Conservation (phyloP, 768 basidiomycete genomes). For the Russula foetens region DNA sequence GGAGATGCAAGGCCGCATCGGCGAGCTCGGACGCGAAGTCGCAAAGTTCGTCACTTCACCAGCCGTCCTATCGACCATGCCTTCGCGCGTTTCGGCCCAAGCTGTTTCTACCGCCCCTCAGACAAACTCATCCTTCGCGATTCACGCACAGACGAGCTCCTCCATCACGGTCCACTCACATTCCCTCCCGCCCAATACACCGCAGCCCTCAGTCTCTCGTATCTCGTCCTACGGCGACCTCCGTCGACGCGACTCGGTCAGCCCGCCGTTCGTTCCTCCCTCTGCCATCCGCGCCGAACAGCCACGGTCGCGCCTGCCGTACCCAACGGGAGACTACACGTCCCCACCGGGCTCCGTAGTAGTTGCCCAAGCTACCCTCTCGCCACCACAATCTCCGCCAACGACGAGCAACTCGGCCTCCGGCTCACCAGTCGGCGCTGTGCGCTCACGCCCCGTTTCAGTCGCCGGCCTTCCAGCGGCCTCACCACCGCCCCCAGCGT, state of each 20-base stretch:
- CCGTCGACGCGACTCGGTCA: slow-evolving; percentile 47
- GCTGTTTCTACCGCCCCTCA: slow-evolving; percentile 39
- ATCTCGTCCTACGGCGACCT: slow-evolving; percentile 11
- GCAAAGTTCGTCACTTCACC: slow-evolving; percentile 58
- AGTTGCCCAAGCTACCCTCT: slow-evolving; percentile 34
- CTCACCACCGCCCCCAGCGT: slow-evolving; percentile 15
- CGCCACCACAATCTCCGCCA: slow-evolving; percentile 47
- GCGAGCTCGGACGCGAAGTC: slow-evolving; percentile 72
- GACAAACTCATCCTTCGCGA: slow-evolving; percentile 40
- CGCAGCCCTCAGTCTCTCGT: slow-evolving; percentile 25
- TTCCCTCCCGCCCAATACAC: slow-evolving; percentile 26
- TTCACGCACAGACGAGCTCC: slow-evolving; percentile 26
- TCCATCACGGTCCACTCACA: slow-evolving; percentile 25
- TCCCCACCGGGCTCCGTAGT: slow-evolving; percentile 44
- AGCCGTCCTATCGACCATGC: slow-evolving; percentile 43
- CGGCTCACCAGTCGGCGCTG: background rate
- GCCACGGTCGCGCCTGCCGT: slow-evolving; percentile 57
- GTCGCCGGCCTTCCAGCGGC: slow-evolving; percentile 38
- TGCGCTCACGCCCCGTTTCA: slow-evolving; percentile 35
- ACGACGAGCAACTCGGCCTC: slow-evolving; percentile 25
- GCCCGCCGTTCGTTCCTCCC: slow-evolving; percentile 45
- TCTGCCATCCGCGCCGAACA: slow-evolving; percentile 30
- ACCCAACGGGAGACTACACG: slow-evolving; percentile 78
- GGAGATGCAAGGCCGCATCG: slow-evolving; percentile 68
- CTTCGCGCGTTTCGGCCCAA: slow-evolving; percentile 37